Percentiles rank a stretch among this genome's conserved stretches.
phyloP scores from a whole-genome alignment of 2,329 filamentous ascomycete genomes.

The Talaromyces albobiverticillius region DNA sequence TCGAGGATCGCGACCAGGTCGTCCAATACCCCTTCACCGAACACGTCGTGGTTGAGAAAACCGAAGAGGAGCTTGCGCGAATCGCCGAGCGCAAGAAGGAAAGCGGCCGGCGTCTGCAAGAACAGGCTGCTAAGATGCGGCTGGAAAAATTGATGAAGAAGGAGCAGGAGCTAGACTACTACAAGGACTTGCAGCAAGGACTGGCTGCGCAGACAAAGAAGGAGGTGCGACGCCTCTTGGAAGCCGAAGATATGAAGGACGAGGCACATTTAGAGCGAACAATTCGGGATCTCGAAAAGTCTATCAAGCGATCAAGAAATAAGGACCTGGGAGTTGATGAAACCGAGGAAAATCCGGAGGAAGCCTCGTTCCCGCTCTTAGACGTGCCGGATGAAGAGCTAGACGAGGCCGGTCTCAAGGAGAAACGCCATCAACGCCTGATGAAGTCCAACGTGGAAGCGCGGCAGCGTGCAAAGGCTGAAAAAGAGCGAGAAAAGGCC shows the following conservation, averaged over 20 bases:
- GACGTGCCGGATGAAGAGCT: slow-evolving; percentile 89
- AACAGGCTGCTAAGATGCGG: slow-evolving; percentile 96
- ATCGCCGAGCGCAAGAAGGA: slow-evolving; percentile 95
- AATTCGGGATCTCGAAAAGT: slow-evolving; percentile 85
- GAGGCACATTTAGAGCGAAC: slow-evolving; percentile 80
- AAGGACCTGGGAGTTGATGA: slow-evolving; percentile 91
- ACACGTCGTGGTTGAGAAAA: slow-evolving; percentile 85
- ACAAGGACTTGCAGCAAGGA: slow-evolving; percentile 73
- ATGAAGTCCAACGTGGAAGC: slow-evolving; percentile 96
- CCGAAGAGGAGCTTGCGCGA: slow-evolving; percentile 83
- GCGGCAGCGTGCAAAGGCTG: slow-evolving; percentile 85
- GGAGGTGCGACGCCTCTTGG: slow-evolving; percentile 79
- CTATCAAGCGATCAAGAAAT: slow-evolving; percentile 83
- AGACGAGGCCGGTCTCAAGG: slow-evolving; percentile 85
- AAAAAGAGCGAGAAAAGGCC: slow-evolving; percentile 91
- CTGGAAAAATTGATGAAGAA: slow-evolving; percentile 93
- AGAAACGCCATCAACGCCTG: slow-evolving; percentile 87
- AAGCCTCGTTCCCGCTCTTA: slow-evolving; percentile 80
- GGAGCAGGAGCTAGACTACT: slow-evolving; percentile 92
- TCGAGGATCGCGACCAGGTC: slow-evolving; percentile 84
- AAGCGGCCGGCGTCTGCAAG: slow-evolving; percentile 83
- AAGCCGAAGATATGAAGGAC: slow-evolving; percentile 88
- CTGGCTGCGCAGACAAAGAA: slow-evolving; percentile 82
- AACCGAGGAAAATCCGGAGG: slow-evolving; percentile 70
- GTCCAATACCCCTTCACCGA: slow-evolving; percentile 94